Conservation (phyloP, 768 basidiomycete species). For the Boletellus ananas region DNA sequence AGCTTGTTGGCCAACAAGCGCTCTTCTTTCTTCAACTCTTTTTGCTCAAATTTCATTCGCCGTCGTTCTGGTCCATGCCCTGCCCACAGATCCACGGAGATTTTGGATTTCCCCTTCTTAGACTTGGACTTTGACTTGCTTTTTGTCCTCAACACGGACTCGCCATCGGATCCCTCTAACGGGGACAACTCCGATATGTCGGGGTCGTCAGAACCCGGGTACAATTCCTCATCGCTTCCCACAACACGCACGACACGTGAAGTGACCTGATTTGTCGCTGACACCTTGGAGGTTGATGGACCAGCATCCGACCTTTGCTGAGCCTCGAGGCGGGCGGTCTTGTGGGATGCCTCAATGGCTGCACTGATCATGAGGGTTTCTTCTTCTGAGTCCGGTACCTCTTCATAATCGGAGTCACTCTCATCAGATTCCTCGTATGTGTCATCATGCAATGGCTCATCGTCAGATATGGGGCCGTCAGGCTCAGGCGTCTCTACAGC, state of each 20-base stretch:
- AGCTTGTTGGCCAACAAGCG: constrained; percentile 48
- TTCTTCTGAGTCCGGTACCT: constrained; percentile 35
- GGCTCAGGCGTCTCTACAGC: constrained; percentile 24
- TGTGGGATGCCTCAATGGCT: constrained; percentile 55
- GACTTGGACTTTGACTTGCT: constrained; percentile 29
- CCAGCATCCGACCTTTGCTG: constrained; percentile 31
- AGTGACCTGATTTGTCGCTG: constrained; percentile 43
- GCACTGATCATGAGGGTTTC: constrained; percentile 49
- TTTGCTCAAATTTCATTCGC: constrained; percentile 19
- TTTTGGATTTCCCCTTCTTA: constrained; percentile 11
- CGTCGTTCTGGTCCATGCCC: constrained; percentile 13
- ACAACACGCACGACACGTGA: not conserved
- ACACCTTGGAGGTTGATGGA: constrained; percentile 33
- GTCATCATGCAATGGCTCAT: constrained; percentile 40
- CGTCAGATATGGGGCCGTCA: constrained; percentile 28
- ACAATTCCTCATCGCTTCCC: constrained; percentile 14
- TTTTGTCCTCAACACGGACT: constrained; percentile 29
- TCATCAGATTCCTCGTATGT: constrained; percentile 48
- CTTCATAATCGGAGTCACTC: constrained; percentile 57
- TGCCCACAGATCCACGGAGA: not conserved
- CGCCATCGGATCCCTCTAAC: constrained; percentile 13
- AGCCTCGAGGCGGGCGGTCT: constrained; percentile 30
- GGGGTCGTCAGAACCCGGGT: not conserved
- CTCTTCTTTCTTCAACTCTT: constrained; percentile 45
- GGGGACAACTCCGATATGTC: constrained; percentile 8